These are phyloP conservation scores for Backusella morwellensis DNA, from an alignment of 192 early-diverging fungal genomes.

Conservation along the genomic window DNA sequence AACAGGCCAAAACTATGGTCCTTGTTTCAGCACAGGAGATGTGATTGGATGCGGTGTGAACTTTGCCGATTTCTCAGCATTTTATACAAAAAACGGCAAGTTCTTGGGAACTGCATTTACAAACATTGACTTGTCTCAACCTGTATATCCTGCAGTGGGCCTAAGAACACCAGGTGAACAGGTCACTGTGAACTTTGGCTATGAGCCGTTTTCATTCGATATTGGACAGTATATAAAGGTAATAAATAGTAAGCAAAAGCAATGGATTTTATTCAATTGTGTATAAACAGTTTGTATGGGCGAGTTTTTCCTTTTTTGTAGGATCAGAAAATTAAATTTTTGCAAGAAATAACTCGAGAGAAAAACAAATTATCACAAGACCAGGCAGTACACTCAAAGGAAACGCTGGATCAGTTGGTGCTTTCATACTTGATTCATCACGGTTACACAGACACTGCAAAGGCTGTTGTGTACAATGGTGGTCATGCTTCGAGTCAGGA, in stretches of 20 bases:
- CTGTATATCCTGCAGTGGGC: conserved; percentile 72
- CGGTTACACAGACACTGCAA: conserved; percentile 78
- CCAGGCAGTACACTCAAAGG: not conserved
- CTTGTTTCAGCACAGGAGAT: conserved; percentile 89
- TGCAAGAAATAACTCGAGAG: conserved; percentile 5
- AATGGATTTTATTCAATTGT: not conserved
- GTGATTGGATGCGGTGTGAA: conserved; percentile 92
- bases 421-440: conserved; percentile 81
- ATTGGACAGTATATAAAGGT: conserved; percentile 68
- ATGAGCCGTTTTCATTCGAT: conserved; percentile 64
- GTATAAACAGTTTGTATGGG: not conserved
- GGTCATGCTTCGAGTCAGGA: not conserved
- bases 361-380: not conserved
- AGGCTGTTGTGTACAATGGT: conserved; percentile 45
- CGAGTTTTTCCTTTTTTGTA: not conserved
- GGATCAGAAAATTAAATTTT: conserved; percentile 9
- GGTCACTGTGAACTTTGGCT: conserved; percentile 79
- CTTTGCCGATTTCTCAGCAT: conserved; percentile 69
- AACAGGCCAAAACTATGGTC: conserved; percentile 81
- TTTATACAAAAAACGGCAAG: conserved; percentile 93
- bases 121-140: conserved; percentile 32
- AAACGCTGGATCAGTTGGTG: conserved; percentile 61
- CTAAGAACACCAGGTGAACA: conserved; percentile 71
- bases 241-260: not conserved
- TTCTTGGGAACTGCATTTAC: conserved; percentile 62